These are phyloP conservation scores for Diplodia scrobiculata DNA, from an alignment of 2,329 filamentous ascomycete species.

Conservation along the genomic window DNA sequence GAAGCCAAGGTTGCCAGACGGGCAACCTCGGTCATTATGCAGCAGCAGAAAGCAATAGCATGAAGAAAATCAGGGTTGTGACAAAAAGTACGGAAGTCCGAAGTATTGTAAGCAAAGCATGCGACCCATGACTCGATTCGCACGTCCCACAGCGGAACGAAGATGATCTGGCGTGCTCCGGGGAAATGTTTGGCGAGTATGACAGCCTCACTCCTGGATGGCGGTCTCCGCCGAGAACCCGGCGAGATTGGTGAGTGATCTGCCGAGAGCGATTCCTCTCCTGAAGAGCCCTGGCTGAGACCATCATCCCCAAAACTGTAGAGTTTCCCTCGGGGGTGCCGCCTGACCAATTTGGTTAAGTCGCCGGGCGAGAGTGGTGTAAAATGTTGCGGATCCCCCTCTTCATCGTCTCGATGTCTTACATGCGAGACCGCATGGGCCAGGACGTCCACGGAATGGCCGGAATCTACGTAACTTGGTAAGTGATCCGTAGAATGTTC, in stretches of 20 bases:
- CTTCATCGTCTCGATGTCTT: not conserved
- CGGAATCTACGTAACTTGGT: constrained; percentile 1
- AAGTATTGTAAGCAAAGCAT: constrained; percentile 49
- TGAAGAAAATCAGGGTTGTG: constrained; percentile 47
- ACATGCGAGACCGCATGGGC: constrained; percentile 4
- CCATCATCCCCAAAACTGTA: constrained; percentile 42
- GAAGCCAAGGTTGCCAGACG: constrained; percentile 45
- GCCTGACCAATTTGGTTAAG: constrained; percentile 34
- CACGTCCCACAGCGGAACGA: constrained; percentile 57
- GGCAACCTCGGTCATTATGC: constrained; percentile 47
- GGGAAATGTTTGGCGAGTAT: constrained; percentile 52
- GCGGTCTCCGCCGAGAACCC: not conserved
- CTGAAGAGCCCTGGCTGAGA: constrained; percentile 35
- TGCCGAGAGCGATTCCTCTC: constrained; percentile 32
- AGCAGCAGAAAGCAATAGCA: constrained; percentile 49
- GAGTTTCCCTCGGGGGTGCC: constrained; percentile 42
- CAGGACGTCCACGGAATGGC: constrained; percentile 19
- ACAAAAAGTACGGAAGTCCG: constrained; percentile 36
- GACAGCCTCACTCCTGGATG: constrained; percentile 41
- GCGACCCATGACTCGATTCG: constrained; percentile 52
- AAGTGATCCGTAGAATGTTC: not conserved
- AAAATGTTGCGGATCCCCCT: constrained; percentile 11
- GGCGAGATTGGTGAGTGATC: constrained; percentile 25
- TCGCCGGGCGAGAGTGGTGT: constrained; percentile 33
- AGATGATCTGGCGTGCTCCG: constrained; percentile 52